A percentile compares a stretch with the other conserved stretches of the same genome.
phyloP scores from a whole-genome alignment of 202 grass and related monocot genomes.

The Digitaria exilis region DNA sequence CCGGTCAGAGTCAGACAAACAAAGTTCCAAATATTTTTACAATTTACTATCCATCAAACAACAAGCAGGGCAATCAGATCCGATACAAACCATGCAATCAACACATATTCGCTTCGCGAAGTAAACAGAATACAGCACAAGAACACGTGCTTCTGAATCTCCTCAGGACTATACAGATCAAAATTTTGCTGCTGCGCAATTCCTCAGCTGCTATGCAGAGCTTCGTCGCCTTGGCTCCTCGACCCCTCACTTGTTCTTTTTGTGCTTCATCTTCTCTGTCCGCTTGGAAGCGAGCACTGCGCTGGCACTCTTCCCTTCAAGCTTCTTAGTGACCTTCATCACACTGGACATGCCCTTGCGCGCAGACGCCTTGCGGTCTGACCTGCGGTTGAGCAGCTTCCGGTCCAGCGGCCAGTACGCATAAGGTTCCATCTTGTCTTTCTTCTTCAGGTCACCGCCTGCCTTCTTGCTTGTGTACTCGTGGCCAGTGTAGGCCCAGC shows the following conservation, averaged over 20 bases:
- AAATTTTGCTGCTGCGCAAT: not conserved
- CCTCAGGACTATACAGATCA: conserved; percentile 26
- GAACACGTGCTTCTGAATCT: not conserved
- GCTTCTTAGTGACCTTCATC: conserved; percentile 80
- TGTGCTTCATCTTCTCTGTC: conserved; percentile 49
- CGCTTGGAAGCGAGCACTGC: conserved; percentile 43
- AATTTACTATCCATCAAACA: not conserved
- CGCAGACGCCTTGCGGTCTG: conserved; percentile 68
- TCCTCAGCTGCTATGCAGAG: not conserved
- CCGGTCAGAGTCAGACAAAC: too few species aligned
- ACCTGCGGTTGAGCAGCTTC: conserved; percentile 82
- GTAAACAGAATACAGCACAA: not conserved
- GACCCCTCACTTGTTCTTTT: conserved; percentile 43
- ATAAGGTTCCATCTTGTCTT: conserved; percentile 92
- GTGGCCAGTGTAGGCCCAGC: conserved; percentile 89
- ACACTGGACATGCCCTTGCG: conserved; percentile 84
- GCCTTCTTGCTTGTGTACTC: conserved; percentile 89
- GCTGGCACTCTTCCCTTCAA: conserved; percentile 78
- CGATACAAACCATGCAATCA: not conserved
- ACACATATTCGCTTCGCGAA: not conserved
- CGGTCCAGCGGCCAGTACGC: conserved; percentile 91
- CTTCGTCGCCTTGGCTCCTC: conserved; percentile 7
- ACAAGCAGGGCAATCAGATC: not conserved
- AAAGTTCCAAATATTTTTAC: not conserved
- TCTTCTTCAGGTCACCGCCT: conserved; percentile 78